These are phyloP conservation scores for Globisporangium sylvaticum DNA, from an alignment of 352 stramenopile genomes.

Conservation along the genomic window DNA sequence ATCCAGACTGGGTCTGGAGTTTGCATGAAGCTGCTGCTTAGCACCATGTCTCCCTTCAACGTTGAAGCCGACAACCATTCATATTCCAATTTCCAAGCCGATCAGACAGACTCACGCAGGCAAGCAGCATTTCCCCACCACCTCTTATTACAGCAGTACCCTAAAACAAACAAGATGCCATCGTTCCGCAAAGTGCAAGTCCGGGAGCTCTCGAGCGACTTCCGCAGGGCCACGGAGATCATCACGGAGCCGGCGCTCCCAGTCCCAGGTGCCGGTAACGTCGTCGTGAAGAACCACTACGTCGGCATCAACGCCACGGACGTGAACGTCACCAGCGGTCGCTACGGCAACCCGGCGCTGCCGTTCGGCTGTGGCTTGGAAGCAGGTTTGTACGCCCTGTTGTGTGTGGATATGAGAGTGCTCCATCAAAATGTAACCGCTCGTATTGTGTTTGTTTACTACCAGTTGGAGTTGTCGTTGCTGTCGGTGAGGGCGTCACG, in stretches of 20 bases:
- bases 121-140: not conserved
- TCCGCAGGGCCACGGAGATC: slow-evolving; percentile 66
- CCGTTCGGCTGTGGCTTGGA: slow-evolving; percentile 46
- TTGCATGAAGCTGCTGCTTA: no score
- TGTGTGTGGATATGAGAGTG: not conserved
- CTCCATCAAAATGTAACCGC: not conserved
- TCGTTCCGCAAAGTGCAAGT: slow-evolving; percentile 1
- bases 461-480: slow-evolving; percentile 32
- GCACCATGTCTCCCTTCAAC: no score
- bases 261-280: slow-evolving; percentile 33
- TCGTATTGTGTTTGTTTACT: not conserved
- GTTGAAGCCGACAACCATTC: no score
- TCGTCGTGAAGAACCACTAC: slow-evolving; percentile 42
- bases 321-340: slow-evolving; percentile 56
- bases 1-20: no score
- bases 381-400: slow-evolving; percentile 4
- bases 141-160: not conserved
- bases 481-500: slow-evolving; percentile 37
- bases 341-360: slow-evolving; percentile 24
- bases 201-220: slow-evolving; percentile 73
- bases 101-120: no score
- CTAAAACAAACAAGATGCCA: not conserved
- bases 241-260: slow-evolving; percentile 33
- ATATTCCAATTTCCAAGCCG: no score
- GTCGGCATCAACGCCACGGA: slow-evolving; percentile 44